phyloP scores from a whole-genome alignment of 768 basidiomycete species.

The Agrocybe pediades region DNA sequence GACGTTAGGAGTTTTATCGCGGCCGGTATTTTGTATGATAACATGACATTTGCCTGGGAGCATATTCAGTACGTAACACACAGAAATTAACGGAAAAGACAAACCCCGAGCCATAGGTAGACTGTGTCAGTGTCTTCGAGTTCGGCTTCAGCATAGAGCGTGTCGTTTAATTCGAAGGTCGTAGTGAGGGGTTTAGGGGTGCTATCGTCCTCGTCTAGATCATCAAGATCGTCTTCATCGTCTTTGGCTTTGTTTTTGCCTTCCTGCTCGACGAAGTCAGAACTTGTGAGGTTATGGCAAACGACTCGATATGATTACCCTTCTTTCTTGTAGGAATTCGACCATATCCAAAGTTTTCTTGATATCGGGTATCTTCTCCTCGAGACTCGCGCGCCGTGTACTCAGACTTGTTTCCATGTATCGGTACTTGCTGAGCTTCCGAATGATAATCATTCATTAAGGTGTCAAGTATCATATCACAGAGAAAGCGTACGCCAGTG shows the following conservation, averaged over 20 bases:
- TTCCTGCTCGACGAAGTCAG: conserved; percentile 46
- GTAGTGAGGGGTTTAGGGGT: conserved; percentile 64
- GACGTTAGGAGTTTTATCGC: conserved; percentile 74
- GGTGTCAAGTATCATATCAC: conserved; percentile 11
- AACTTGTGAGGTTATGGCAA: background rate
- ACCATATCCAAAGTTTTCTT: conserved; percentile 91
- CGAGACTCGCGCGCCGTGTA: conserved; percentile 75
- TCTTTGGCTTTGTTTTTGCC: conserved; percentile 50
- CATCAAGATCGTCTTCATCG: conserved; percentile 56
- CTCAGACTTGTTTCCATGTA: conserved; percentile 93
- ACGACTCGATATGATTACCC: conserved; percentile 46
- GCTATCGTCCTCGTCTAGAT: conserved; percentile 46
- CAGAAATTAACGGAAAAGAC: conserved; percentile 33
- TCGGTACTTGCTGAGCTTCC: conserved; percentile 88
- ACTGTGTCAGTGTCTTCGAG: conserved; percentile 87
- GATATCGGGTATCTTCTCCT: conserved; percentile 97
- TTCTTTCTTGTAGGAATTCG: conserved; percentile 70
- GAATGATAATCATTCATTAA: conserved; percentile 24
- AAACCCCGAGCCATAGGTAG: conserved; percentile 93
- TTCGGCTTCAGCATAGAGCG: conserved; percentile 89
- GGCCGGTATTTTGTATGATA: conserved; percentile 84
- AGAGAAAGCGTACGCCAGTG: conserved; percentile 75
- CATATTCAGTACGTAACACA: background rate
- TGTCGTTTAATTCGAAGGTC: conserved; percentile 95
- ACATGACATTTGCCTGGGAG: conserved; percentile 92